Evolutionary conservation across 2,329 filamentous ascomycete genomes (phyloP).

Genomic region (Sarocladium brachiariae): DNA sequence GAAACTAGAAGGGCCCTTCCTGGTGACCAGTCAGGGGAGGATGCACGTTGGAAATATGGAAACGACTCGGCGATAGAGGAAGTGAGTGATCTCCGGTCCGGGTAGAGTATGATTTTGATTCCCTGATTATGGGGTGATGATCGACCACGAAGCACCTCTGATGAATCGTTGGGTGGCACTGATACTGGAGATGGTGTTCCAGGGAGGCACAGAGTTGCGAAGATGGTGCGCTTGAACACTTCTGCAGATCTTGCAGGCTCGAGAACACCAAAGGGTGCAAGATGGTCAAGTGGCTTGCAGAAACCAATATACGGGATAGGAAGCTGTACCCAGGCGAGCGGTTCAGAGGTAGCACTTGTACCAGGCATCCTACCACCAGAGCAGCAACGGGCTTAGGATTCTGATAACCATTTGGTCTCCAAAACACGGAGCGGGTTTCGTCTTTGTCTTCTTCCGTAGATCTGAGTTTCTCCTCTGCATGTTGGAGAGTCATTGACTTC

Average conservation of each 20-base stretch:
- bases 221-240: no score
- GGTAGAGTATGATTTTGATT: neutral
- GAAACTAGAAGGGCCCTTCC: neutral
- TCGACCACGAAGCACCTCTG: neutral
- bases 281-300: neutral
- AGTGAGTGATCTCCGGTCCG: no score
- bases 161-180: neutral
- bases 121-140: neutral
- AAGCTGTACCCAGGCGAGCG: neutral
- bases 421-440: no score
- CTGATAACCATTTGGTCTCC: no score
- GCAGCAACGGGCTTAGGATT: no score
- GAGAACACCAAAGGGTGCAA: no score
- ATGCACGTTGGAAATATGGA: no score
- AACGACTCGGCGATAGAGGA: no score
- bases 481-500: no score
- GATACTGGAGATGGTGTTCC: neutral
- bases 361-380: neutral
- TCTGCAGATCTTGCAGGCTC: neutral
- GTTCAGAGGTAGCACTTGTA: neutral
- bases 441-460: no score
- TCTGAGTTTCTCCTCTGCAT: no score
- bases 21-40: neutral
- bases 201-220: neutral
- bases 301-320: neutral